Conservation (phyloP, 163 green algal genomes). For the Scenedesmus sp. region DNA sequence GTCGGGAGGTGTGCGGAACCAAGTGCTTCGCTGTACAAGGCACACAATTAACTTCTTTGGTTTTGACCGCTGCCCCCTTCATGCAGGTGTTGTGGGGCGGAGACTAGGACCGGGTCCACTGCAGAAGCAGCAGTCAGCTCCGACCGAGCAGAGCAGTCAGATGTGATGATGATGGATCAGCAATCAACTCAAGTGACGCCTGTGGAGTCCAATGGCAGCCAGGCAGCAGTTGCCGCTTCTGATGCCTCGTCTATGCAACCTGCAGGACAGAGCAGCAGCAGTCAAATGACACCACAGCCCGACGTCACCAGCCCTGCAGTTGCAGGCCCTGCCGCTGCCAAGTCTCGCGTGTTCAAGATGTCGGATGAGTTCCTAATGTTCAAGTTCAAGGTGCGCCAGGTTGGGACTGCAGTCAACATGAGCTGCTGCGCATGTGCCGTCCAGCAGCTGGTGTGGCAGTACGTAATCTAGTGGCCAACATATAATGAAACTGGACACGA, state of each 20-base stretch:
- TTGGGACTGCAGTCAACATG: not conserved
- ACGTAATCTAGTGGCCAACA: not conserved
- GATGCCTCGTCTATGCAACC: not conserved
- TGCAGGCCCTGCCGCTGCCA: not conserved
- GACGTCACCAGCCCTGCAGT: not conserved
- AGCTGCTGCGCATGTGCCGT: too few relatives aligned
- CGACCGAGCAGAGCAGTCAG: conserved; percentile 17
- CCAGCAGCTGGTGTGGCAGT: not conserved
- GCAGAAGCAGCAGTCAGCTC: conserved; percentile 15
- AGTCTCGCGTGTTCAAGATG: conserved; percentile 48
- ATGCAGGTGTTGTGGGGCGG: conserved; percentile 19
- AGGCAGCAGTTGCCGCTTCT: not conserved
- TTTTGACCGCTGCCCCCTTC: not conserved
- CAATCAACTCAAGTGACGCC: not conserved
- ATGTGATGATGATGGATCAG: conserved; percentile 42
- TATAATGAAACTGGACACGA: not conserved
- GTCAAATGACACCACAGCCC: not conserved
- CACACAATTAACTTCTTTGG: not conserved
- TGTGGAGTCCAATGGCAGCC: not conserved
- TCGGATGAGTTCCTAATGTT: conserved; percentile 54
- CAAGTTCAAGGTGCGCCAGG: conserved; percentile 50
- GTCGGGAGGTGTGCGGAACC: not conserved
- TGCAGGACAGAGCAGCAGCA: not conserved
- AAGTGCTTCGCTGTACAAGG: not conserved
- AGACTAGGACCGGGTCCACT: not conserved